Percentiles rank a stretch among this genome's conserved stretches.
Evolutionary conservation across 1,284 basidiomycete genomes (phyloP).

Genomic region (Coniferiporia sulphurascens): DNA sequence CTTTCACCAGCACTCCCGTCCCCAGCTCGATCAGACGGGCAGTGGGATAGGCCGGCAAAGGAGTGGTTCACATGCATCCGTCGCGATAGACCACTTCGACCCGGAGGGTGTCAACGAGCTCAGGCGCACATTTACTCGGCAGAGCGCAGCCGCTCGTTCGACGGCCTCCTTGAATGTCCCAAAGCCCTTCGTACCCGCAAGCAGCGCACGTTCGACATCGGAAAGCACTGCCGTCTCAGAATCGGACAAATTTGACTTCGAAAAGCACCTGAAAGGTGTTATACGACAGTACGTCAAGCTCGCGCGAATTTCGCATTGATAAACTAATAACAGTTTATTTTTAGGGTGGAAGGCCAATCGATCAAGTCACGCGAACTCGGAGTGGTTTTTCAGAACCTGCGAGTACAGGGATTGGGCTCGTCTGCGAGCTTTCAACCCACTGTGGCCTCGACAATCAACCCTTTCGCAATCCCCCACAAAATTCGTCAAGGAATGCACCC

Average conservation of each 20-base stretch:
- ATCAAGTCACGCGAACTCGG: slow-evolving; percentile 17
- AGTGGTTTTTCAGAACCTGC: slow-evolving; percentile 22
- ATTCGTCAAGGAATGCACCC: slow-evolving; percentile 21
- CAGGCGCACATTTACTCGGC: slow-evolving; percentile 15
- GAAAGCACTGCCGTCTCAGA: slow-evolving; percentile 9
- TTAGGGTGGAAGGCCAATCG: slow-evolving; percentile 5
- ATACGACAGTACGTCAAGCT: slow-evolving; percentile 5
- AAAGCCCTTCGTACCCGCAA: neutral
- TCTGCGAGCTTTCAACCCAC: slow-evolving; percentile 23
- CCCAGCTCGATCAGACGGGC: neutral
- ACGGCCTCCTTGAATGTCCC: neutral
- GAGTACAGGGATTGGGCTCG: slow-evolving; percentile 23
- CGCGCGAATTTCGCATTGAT: neutral
- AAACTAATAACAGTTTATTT: neutral
- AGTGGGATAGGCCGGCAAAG: neutral
- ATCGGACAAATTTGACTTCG: slow-evolving; percentile 14
- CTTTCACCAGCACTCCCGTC: slow-evolving; percentile 3
- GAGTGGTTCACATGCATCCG: slow-evolving; percentile 10
- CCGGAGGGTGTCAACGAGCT: slow-evolving; percentile 18
- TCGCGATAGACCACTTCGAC: slow-evolving; percentile 18
- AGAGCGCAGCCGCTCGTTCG: slow-evolving; percentile 2
- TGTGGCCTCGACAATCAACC: slow-evolving; percentile 24
- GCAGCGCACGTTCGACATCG: neutral
- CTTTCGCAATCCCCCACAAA: slow-evolving; percentile 12
- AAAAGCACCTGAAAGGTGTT: slow-evolving; percentile 5